Evolutionary conservation across 306 rosid genomes (phyloP), one percentile per base, ranked within the genome.

Genomic region (Trifolium dubium): DNA sequence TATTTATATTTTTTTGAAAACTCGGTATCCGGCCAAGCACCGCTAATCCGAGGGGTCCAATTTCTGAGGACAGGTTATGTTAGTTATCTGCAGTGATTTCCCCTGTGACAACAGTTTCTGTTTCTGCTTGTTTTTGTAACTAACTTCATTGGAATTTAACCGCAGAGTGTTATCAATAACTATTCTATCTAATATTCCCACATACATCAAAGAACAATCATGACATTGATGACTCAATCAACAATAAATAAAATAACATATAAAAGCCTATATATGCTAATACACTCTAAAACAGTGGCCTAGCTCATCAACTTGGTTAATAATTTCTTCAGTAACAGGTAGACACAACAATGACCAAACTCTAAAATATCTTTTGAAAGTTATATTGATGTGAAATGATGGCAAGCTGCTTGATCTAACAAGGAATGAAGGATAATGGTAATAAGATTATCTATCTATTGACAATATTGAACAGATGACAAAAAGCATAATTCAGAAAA

Each of bases 401-500:
- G 37, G 55, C 15, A 64, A 4, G 2, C 30, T 54, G 63, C 65
- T 64, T 72, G 15, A 53, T 54, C 73, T 51, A 53, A 53, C 61
- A 51, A 63, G 55, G 50, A 76, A 56, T 56, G 29, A 56, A 54
- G 63, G 35, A 76, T 10, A 76, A 30, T 11, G 9, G n/a, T n/a
- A 5, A 49, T n/a, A 41, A 6, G 43, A 23, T 0, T 23, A 37
- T 37, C 10, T 35, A 10, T 44, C 2, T 14, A 10, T 43, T 43
- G 10, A 40, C 0, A 40, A 11, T 64, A 78, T 29, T 70, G 14
- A 63, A 64, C 23, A 31, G 72, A 58, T 41, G 50, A 79, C 31
- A 41, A 41, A 19, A 73, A 66, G 19, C 39, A 58, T n/a, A 71
- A 40, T 53, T 47, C 47, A 74, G 67, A 71, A 51, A 18, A 71